Base-by-base conservation (phyloP, 2,329 filamentous ascomycete species). In the Zalaria obscura region DNA sequence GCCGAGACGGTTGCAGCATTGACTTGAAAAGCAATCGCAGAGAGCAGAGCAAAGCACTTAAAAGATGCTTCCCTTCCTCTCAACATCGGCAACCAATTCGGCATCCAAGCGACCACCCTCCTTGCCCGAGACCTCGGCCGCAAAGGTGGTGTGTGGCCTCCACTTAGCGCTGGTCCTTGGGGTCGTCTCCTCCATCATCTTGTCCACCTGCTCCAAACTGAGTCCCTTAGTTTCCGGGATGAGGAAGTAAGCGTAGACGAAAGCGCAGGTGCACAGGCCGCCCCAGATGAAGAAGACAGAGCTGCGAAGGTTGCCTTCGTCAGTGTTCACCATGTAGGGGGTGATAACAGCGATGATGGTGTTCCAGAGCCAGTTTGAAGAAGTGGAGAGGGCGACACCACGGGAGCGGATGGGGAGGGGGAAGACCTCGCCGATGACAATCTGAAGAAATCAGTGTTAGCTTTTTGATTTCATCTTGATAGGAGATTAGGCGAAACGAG, bases 341-440 rank as follows among this genome's bases (percentile, higher is more conserved):
- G 47, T 81, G 63, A 83, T 81, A 59, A 83, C 71, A 40, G 76
- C 68, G 45, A 74, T 73, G 58, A 68, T 60, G 64, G 61, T 78
- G 84, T 68, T 87, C 84, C 84, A 91, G 48, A 91, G 73, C 85
- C 85, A 93, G 75, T 93, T 93, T 58, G 80, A 86, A 46, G 86
- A 83, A 5, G 87, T 93, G 34, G 85, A 88, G 36, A 93, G 73
- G 53, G 75, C 85, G 45, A 93, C 85, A 67, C 87, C 87, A 51
- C 84, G 83, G 34, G 87, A 83, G 55, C 87, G 83, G 64, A 93
- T 89, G 47, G 83, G 84, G 41, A 93, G 76, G 44, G 18, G 85
- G 76, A 83, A 93, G 63, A 91, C 82, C 68, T 94, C 86, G 58
- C 86, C 86, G 55, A 91, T 88, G 52, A 93, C 74, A 43, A 18